A percentile compares a stretch with the other conserved stretches of the same genome.
Evolutionary conservation across 495 filamentous ascomycete species (phyloP).

Genomic region (Penicillium crystallinum): DNA sequence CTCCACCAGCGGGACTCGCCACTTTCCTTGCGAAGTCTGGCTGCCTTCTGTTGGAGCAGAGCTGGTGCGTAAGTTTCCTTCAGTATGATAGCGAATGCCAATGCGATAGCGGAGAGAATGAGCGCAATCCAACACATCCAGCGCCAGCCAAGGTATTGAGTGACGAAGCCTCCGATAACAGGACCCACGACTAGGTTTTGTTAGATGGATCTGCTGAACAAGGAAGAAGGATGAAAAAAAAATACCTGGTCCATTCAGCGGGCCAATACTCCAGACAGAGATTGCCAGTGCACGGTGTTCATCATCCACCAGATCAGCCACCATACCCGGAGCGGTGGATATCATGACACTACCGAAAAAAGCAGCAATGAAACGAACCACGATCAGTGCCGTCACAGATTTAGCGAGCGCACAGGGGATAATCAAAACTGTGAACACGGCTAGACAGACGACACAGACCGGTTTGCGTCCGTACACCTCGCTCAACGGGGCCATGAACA

Average conservation of each 20-base stretch:
- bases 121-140: conserved; percentile 81
- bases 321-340: conserved; percentile 73
- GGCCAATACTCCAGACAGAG: conserved; percentile 71
- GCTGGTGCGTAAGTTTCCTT: conserved; percentile 76
- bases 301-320: conserved; percentile 71
- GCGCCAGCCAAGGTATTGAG: conserved; percentile 70
- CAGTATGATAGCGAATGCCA: conserved; percentile 47
- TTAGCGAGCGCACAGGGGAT: conserved; percentile 67
- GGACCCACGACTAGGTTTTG: conserved; percentile 37
- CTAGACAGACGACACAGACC: conserved; percentile 61
- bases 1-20: conserved; percentile 72
- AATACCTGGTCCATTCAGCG: conserved; percentile 65
- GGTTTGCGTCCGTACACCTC: conserved; percentile 76
- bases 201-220: background rate
- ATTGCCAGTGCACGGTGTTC: conserved; percentile 67
- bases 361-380: conserved; percentile 71
- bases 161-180: conserved; percentile 69
- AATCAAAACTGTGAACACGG: conserved; percentile 59
- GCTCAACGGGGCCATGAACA: conserved; percentile 69
- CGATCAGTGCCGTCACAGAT: conserved; percentile 58
- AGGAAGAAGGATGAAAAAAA: background rate
- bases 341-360: conserved; percentile 75
- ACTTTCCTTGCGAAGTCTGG: conserved; percentile 63
- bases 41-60: conserved; percentile 65
- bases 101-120: conserved; percentile 57